Evolutionary conservation across 371 early-diverging fungal genomes (phyloP).

Genomic region (Lichtheimia ramosa): DNA sequence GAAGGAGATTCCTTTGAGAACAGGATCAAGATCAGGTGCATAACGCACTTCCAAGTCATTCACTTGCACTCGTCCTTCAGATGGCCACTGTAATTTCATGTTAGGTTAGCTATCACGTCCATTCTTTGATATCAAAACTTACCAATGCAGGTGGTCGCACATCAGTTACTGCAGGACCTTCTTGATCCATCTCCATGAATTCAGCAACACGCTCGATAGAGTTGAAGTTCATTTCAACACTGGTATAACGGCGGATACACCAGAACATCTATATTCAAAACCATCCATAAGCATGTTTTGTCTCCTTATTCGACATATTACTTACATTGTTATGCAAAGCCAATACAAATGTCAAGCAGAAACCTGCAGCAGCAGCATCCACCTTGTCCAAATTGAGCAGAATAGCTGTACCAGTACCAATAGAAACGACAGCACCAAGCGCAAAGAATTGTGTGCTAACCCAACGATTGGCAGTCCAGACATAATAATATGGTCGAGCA

Average conservation of each 20-base stretch:
- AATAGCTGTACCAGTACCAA: constrained; percentile 51
- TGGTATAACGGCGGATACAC: constrained; percentile 70
- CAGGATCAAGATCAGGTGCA: constrained; percentile 58
- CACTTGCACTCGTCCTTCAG: constrained; percentile 61
- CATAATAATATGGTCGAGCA: constrained; percentile 67
- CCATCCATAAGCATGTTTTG: background rate
- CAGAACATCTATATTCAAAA: constrained; percentile 50
- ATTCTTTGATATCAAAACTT: constrained; percentile 3
- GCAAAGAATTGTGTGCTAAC: constrained; percentile 71
- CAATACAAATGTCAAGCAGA: constrained; percentile 73
- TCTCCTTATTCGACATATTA: background rate
- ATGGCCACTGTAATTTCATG: constrained; percentile 56
- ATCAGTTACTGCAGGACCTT: constrained; percentile 61
- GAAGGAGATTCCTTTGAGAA: constrained; percentile 58
- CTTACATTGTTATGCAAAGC: constrained; percentile 63
- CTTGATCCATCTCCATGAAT: constrained; percentile 77
- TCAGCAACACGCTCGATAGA: constrained; percentile 85
- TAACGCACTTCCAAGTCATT: constrained; percentile 59
- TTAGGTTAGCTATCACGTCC: background rate
- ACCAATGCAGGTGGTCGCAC: constrained; percentile 56
- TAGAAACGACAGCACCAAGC: constrained; percentile 64
- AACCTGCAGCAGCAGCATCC: constrained; percentile 74
- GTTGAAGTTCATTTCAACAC: constrained; percentile 82
- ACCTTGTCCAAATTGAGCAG: constrained; percentile 46
- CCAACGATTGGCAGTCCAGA: constrained; percentile 87